A percentile compares a stretch with the other conserved stretches of the same genome.
phyloP scores from a whole-genome alignment of 306 rosid species.

The Ormosia emarginata region DNA sequence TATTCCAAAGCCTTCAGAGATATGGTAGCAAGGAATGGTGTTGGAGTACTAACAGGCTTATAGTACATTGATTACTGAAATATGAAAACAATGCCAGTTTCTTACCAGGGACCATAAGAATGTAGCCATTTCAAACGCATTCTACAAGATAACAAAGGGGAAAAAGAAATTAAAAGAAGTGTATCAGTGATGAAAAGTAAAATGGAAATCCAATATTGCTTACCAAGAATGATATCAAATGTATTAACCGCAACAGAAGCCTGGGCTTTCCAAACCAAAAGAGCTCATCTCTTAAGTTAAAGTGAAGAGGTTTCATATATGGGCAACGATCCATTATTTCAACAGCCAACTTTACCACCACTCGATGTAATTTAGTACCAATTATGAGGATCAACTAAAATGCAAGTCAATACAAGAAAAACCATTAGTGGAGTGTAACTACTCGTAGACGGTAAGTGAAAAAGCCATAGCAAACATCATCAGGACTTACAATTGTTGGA shows the following conservation, averaged over 20 bases:
- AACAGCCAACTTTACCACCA: conserved; percentile 86
- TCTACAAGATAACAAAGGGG: conserved; percentile 46
- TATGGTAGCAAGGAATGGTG: neutral
- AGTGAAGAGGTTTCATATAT: conserved; percentile 29
- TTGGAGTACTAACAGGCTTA: neutral
- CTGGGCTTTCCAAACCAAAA: conserved; percentile 93
- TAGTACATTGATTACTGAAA: neutral
- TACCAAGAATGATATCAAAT: conserved; percentile 84
- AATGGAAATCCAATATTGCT: neutral
- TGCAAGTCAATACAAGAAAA: conserved; percentile 5
- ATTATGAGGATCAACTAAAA: conserved; percentile 71
- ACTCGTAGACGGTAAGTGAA: neutral
- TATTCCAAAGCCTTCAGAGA: neutral
- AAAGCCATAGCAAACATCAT: neutral
- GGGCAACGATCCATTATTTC: conserved; percentile 60
- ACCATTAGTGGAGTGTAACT: conserved; percentile 8
- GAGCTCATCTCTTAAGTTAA: conserved; percentile 76
- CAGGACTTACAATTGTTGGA: conserved; percentile 76
- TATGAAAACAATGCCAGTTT: neutral
- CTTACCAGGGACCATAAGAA: conserved; percentile 95
- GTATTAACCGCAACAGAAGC: conserved; percentile 66
- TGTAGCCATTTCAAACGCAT: conserved; percentile 94
- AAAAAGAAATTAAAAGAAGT: neutral
- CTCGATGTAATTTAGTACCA: conserved; percentile 82
- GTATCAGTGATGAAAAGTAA: neutral